Percentiles rank a stretch among this genome's conserved stretches.
Evolutionary conservation across 148 eudicot genomes (phyloP).

Genomic region (Rhododendron simsii): DNA sequence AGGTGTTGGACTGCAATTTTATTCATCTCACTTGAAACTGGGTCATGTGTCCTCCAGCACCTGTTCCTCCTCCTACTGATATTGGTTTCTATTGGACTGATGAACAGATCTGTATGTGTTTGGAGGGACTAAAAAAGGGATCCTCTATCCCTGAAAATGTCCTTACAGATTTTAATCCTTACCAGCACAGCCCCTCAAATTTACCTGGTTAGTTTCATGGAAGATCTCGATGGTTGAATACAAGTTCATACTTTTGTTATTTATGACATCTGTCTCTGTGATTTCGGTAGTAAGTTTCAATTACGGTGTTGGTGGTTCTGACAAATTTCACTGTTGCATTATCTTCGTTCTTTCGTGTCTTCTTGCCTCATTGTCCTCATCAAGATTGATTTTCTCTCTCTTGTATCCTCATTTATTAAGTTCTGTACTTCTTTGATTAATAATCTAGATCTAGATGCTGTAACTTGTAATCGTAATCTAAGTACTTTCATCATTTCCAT

Average conservation of each 20-base stretch:
- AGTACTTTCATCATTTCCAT: neutral
- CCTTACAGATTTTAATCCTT: constrained; percentile 36
- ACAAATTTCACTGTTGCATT: neutral
- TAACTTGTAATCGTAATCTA: neutral
- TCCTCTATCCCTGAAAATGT: constrained; percentile 31
- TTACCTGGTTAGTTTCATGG: constrained; percentile 43
- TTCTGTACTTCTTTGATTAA: neutral
- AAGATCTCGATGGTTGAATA: neutral
- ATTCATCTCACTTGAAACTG: neutral
- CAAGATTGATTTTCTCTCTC: neutral
- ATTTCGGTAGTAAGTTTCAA: constrained; percentile 39
- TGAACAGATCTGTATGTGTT: constrained; percentile 17
- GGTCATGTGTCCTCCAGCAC: constrained; percentile 32
- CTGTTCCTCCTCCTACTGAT: neutral
- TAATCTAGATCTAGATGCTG: neutral
- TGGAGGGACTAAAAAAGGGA: constrained; percentile 21
- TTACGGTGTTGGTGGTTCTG: neutral
- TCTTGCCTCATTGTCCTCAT: neutral
- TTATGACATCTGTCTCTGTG: neutral
- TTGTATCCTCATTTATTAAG: neutral
- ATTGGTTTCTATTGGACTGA: constrained; percentile 37
- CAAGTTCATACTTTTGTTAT: neutral
- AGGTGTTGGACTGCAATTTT: neutral
- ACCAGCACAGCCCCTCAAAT: constrained; percentile 32
- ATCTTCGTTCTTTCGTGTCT: neutral